Percentiles rank a stretch among this genome's conserved stretches.
These are phyloP conservation scores for Chrysanthemum makinoi DNA, from an alignment of 129 eudicot genomes.

Conservation along the genomic window DNA sequence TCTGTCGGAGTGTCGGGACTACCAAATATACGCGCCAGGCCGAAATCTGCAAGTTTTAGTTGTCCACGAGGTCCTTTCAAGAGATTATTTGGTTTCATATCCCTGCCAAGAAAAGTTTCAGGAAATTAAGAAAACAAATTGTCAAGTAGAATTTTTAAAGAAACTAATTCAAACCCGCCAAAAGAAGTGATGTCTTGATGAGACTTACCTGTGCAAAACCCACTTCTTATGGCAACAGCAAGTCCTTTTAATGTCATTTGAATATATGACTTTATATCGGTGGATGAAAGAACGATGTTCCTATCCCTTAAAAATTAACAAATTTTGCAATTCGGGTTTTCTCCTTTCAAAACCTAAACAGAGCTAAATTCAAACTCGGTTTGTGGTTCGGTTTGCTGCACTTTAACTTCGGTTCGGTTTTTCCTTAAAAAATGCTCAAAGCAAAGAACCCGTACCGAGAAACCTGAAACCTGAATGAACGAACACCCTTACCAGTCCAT, in stretches of 20 bases:
- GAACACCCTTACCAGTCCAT: too few relatives aligned
- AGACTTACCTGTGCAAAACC: slow-evolving; percentile 83
- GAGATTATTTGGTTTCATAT: slow-evolving; percentile 98
- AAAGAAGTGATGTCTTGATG: not conserved
- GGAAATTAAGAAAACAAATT: slow-evolving; percentile 11
- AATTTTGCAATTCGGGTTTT: too few relatives aligned
- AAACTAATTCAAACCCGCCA: not conserved
- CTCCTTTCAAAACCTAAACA: too few relatives aligned
- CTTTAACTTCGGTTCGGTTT: too few relatives aligned
- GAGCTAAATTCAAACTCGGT: too few relatives aligned
- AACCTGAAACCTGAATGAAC: too few relatives aligned
- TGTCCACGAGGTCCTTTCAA: slow-evolving; percentile 56
- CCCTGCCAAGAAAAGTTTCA: slow-evolving; percentile 44
- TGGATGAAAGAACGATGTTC: slow-evolving; percentile 82
- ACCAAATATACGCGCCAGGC: slow-evolving; percentile 83
- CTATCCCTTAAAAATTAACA: slow-evolving; percentile 43
- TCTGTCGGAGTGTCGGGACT: slow-evolving; percentile 85
- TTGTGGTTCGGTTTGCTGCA: too few relatives aligned
- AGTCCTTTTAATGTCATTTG: slow-evolving; percentile 97
- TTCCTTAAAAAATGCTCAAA: too few relatives aligned
- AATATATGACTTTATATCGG: slow-evolving; percentile 87
- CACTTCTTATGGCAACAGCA: slow-evolving; percentile 92
- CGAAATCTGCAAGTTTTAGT: slow-evolving; percentile 95
- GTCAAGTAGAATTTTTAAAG: slow-evolving; percentile 1
- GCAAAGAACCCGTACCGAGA: too few relatives aligned